These are phyloP conservation scores for Gorgonomyces haynaldii DNA, from an alignment of 192 early-diverging fungal species.

Conservation along the genomic window DNA sequence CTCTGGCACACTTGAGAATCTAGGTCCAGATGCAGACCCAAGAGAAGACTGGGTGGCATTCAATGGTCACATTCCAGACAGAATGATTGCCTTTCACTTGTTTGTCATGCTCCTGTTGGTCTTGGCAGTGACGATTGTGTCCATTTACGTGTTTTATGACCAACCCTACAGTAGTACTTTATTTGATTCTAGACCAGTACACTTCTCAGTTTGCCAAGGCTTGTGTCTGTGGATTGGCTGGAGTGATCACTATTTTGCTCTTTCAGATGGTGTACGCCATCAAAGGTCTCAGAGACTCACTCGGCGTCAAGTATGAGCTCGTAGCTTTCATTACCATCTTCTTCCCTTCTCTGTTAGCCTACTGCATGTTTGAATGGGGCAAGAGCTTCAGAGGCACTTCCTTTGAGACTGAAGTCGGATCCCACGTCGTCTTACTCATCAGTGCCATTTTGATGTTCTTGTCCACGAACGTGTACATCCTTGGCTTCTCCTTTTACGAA, in stretches of 20 bases:
- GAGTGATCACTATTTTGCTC: not conserved
- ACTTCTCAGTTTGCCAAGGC: not conserved
- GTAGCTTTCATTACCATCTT: not conserved
- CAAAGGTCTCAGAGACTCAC: not conserved
- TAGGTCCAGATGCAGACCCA: too few species aligned
- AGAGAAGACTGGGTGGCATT: too few species aligned
- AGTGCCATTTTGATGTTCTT: not conserved
- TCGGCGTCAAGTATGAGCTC: conserved; percentile 1
- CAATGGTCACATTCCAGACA: conserved; percentile 1
- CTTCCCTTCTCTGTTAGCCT: not conserved
- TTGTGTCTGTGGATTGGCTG: not conserved
- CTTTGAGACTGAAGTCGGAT: not conserved
- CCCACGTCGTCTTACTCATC: not conserved
- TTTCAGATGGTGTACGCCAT: not conserved
- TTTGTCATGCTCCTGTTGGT: not conserved
- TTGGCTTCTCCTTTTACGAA: not conserved
- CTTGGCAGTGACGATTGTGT: not conserved
- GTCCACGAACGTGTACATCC: not conserved
- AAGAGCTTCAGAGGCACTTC: not conserved
- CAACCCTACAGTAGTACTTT: not conserved
- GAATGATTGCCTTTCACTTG: not conserved
- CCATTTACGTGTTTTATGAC: not conserved
- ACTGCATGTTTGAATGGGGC: not conserved
- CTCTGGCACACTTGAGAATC: too few species aligned
- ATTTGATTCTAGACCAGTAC: too few species aligned